A percentile compares a stretch with the other conserved stretches of the same genome.
Evolutionary conservation across 805 yeast species (phyloP).

Genomic region (Candida ipomoeae): DNA sequence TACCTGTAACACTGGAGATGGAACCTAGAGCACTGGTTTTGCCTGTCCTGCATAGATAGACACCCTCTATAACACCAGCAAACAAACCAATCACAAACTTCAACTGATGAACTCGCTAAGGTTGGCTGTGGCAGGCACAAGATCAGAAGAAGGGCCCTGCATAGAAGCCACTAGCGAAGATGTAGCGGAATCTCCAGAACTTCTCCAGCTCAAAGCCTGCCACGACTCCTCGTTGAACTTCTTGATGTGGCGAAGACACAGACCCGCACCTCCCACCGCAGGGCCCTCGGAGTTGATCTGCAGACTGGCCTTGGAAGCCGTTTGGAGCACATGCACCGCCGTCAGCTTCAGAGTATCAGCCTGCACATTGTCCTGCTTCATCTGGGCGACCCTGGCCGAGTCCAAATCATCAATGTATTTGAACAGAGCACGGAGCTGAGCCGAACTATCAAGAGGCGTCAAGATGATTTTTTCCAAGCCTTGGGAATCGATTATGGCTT

Average conservation of each 20-base stretch:
- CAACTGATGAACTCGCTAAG: constrained; percentile 20
- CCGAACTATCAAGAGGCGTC: constrained; percentile 59
- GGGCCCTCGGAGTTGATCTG: constrained; percentile 26
- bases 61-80: too few relatives aligned
- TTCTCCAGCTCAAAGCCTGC: constrained; percentile 30
- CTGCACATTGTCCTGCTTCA: constrained; percentile 33
- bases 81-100: too few relatives aligned
- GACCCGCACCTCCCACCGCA: constrained; percentile 30
- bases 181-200: constrained; percentile 17
- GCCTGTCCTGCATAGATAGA: too few relatives aligned
- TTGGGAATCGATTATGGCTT: constrained; percentile 21
- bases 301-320: constrained; percentile 31
- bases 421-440: constrained; percentile 80
- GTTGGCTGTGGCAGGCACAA: constrained; percentile 10
- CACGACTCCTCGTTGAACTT: constrained; percentile 41
- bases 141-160: constrained; percentile 15
- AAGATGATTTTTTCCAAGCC: constrained; percentile 47
- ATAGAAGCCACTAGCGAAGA: constrained; percentile 15
- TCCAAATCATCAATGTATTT: constrained; percentile 66
- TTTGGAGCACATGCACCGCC: constrained; percentile 39
- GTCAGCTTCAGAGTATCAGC: constrained; percentile 16
- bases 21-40: too few relatives aligned
- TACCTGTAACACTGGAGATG: too few relatives aligned
- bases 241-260: constrained; percentile 36
- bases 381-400: constrained; percentile 39